Percentiles rank a stretch among this genome's conserved stretches.
Evolutionary conservation across 805 yeast genomes (phyloP).

Genomic region (Candida namnaoensis): DNA sequence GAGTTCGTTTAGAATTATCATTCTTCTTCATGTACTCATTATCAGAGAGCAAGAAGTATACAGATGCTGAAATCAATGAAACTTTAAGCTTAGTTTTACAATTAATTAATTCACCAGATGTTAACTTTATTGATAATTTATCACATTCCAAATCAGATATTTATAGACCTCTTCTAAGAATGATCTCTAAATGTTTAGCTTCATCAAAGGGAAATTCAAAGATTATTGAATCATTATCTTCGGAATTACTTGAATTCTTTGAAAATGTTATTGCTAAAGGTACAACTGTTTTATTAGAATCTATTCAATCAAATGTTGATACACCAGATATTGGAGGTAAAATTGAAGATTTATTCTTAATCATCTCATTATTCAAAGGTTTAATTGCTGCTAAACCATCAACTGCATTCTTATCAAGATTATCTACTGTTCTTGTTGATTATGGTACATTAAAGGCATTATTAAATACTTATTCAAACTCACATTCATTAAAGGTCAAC

Average conservation of each 20-base stretch:
- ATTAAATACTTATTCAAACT: constrained; percentile 56
- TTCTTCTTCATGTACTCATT: constrained; percentile 29
- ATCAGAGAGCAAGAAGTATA: constrained; percentile 6
- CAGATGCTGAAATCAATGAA: constrained; percentile 9
- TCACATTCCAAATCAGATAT: constrained; percentile 27
- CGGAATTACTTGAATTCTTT: constrained; percentile 47
- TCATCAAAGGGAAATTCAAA: constrained; percentile 32
- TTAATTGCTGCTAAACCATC: constrained; percentile 41
- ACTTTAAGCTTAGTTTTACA: constrained; percentile 26
- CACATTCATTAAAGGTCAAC: constrained; percentile 51
- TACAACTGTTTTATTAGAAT: constrained; percentile 46
- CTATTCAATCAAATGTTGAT: constrained; percentile 47
- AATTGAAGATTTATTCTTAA: constrained; percentile 55
- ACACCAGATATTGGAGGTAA: constrained; percentile 31
- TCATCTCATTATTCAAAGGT: constrained; percentile 56
- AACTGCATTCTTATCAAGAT: constrained; percentile 33
- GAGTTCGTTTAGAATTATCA: constrained; percentile 59
- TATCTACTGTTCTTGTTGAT: constrained; percentile 45
- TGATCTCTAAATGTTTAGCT: constrained; percentile 38
- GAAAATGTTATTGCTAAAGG: constrained; percentile 60
- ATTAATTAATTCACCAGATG: constrained; percentile 38
- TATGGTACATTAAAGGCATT: constrained; percentile 56
- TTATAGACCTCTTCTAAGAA: constrained; percentile 56
- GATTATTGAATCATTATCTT: constrained; percentile 37
- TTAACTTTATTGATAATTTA: constrained; percentile 37